Percentiles rank a stretch among this genome's conserved stretches.
Conservation (phyloP, 208 protist genomes). For the Trypanosoma mega region DNA sequence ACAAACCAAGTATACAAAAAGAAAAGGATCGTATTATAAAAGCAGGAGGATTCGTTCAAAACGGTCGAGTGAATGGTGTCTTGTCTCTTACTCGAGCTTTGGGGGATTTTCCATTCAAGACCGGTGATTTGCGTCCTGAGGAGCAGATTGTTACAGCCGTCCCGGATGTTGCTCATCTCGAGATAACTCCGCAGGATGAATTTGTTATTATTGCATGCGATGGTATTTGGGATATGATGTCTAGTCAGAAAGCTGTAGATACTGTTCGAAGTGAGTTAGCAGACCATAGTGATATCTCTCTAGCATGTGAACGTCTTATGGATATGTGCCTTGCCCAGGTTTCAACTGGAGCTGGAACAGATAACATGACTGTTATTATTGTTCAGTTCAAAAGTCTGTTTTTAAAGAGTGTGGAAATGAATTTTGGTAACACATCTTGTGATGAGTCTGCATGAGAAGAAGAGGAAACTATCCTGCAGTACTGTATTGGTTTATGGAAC, state of each 20-base stretch:
- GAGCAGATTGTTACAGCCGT: constrained; percentile 72
- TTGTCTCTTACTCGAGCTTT: constrained; percentile 95
- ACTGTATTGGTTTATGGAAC: neutral
- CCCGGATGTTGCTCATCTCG: constrained; percentile 73
- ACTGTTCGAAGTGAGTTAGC: constrained; percentile 88
- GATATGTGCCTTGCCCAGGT: constrained; percentile 72
- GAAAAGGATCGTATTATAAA: constrained; percentile 87
- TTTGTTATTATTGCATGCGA: constrained; percentile 94
- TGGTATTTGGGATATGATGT: constrained; percentile 93
- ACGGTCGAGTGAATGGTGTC: constrained; percentile 92
- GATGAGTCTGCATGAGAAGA: constrained; percentile 8
- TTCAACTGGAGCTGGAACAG: constrained; percentile 69
- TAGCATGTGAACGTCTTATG: constrained; percentile 87
- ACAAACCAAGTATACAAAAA: constrained; percentile 88
- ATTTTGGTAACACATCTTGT: constrained; percentile 29
- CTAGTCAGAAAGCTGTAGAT: constrained; percentile 85
- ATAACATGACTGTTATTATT: constrained; percentile 92
- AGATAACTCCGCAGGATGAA: constrained; percentile 82
- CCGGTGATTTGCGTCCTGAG: constrained; percentile 65
- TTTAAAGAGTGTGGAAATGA: constrained; percentile 71
- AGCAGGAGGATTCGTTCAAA: constrained; percentile 90
- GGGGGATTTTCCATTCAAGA: constrained; percentile 94
- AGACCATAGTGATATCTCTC: constrained; percentile 78
- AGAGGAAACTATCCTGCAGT: constrained; percentile 3
- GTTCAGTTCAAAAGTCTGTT: constrained; percentile 89